These are phyloP conservation scores for Fusarium lateritium DNA, from an alignment of 2,329 filamentous ascomycete species.

Conservation along the genomic window DNA sequence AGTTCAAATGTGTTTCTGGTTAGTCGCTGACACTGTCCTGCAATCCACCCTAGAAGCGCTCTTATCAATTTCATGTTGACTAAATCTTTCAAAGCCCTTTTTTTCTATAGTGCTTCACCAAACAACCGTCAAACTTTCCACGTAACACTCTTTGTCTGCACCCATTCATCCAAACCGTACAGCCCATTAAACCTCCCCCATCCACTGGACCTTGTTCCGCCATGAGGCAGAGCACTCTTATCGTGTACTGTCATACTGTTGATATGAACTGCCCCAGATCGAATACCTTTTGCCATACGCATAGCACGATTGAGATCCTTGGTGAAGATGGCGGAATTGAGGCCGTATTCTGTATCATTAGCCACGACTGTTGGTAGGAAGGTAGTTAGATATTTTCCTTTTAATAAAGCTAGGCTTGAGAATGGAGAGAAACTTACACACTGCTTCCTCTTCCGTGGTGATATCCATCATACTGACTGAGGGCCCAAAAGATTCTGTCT, in stretches of 20 bases:
- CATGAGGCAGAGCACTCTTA: slow-evolving; percentile 72
- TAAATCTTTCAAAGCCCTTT: too few species aligned
- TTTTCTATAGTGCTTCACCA: too few species aligned
- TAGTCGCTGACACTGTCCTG: too few species aligned
- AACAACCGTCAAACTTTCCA: slow-evolving; percentile 8
- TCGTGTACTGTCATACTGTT: slow-evolving; percentile 75
- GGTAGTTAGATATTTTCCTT: too few species aligned
- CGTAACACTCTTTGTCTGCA: slow-evolving; percentile 45
- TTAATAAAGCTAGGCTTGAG: too few species aligned
- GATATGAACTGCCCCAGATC: slow-evolving; percentile 75
- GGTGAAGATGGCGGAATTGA: slow-evolving; percentile 79
- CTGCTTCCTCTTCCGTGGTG: slow-evolving; percentile 64
- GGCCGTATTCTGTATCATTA: slow-evolving; percentile 84
- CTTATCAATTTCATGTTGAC: too few species aligned
- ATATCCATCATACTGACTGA: slow-evolving; percentile 25
- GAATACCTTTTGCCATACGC: slow-evolving; percentile 69
- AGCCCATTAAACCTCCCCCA: slow-evolving; percentile 69
- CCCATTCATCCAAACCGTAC: slow-evolving; percentile 46
- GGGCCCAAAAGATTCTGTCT: slow-evolving; percentile 25
- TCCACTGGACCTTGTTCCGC: slow-evolving; percentile 73
- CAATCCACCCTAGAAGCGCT: too few species aligned
- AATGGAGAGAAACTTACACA: slow-evolving; percentile 52
- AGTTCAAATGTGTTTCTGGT: too few species aligned
- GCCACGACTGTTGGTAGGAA: slow-evolving; percentile 63
- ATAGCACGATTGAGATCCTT: slow-evolving; percentile 71